Evolutionary conservation across 2,329 filamentous ascomycete species (phyloP).

Genomic region (Dothidotthia symphoricarpi): DNA sequence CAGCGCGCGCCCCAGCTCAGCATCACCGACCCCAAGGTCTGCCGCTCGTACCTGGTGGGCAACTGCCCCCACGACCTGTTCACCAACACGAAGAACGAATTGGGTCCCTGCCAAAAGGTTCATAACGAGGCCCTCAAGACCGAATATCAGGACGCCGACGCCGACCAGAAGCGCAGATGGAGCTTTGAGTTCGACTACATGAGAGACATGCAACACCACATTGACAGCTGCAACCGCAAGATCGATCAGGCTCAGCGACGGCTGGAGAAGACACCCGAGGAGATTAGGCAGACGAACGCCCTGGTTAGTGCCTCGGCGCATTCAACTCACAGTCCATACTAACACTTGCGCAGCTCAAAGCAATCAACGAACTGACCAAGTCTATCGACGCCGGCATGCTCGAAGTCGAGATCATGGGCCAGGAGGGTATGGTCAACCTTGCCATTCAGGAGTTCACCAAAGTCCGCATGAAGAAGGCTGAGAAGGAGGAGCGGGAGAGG

Average conservation of each 20-base stretch:
- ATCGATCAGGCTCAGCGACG: constrained; percentile 88
- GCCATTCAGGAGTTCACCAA: constrained; percentile 88
- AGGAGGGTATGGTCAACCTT: constrained; percentile 74
- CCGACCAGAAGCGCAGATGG: constrained; percentile 71
- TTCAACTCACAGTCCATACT: constrained; percentile 7
- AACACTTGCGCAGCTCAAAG: constrained; percentile 59
- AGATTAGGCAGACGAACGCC: constrained; percentile 91
- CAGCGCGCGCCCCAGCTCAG: constrained; percentile 77
- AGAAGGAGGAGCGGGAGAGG: constrained; percentile 79
- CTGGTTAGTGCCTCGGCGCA: constrained; percentile 52
- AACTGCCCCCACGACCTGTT: constrained; percentile 98
- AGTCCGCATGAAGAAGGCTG: constrained; percentile 73
- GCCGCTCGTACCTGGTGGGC: constrained; percentile 88
- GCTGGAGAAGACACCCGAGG: constrained; percentile 95
- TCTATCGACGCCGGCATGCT: constrained; percentile 79
- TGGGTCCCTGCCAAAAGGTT: constrained; percentile 82
- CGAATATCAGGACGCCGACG: constrained; percentile 76
- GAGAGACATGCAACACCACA: constrained; percentile 92
- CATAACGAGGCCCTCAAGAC: constrained; percentile 85
- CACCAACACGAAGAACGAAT: constrained; percentile 98
- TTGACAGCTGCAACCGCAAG: constrained; percentile 91
- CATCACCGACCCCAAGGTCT: constrained; percentile 89
- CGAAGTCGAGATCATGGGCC: constrained; percentile 82
- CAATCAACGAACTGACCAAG: constrained; percentile 75
- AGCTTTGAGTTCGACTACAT: constrained; percentile 97